Conservation (phyloP, 106 monocot genomes). For the Dendrobium huoshanense region DNA sequence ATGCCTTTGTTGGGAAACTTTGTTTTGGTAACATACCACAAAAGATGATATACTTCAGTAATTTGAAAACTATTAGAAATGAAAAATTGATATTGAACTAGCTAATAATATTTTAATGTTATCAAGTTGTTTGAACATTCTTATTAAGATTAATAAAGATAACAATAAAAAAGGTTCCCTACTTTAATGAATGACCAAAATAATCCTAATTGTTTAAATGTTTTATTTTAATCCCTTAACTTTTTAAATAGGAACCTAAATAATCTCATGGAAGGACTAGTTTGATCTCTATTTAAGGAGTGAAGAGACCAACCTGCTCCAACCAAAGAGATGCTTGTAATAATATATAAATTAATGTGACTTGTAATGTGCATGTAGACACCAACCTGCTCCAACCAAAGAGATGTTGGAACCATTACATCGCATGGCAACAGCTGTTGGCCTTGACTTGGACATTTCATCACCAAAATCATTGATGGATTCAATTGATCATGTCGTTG, state of each 20-base stretch:
- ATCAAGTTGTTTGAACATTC: background rate
- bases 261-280: too few relatives aligned
- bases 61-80: background rate
- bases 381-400: slow-evolving; percentile 91
- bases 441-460: slow-evolving; percentile 80
- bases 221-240: too few relatives aligned
- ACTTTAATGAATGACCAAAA: too few relatives aligned
- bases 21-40: background rate
- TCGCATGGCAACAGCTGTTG: slow-evolving; percentile 77
- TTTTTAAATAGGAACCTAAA: too few relatives aligned
- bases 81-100: background rate
- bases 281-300: too few relatives aligned
- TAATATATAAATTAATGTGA: background rate
- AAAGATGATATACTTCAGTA: background rate
- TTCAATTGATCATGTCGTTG: slow-evolving; percentile 89
- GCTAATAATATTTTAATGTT: background rate
- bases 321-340: background rate
- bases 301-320: too few relatives aligned
- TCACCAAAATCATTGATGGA: slow-evolving; percentile 92
- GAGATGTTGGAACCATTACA: slow-evolving; percentile 97
- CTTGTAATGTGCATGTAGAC: slow-evolving; percentile 39
- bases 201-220: too few relatives aligned
- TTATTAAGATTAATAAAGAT: background rate
- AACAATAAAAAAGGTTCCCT: too few relatives aligned
- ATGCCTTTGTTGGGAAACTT: background rate